These are phyloP conservation scores for Penicillium hesseltinei DNA, from an alignment of 2,329 filamentous ascomycete genomes.

Conservation along the genomic window DNA sequence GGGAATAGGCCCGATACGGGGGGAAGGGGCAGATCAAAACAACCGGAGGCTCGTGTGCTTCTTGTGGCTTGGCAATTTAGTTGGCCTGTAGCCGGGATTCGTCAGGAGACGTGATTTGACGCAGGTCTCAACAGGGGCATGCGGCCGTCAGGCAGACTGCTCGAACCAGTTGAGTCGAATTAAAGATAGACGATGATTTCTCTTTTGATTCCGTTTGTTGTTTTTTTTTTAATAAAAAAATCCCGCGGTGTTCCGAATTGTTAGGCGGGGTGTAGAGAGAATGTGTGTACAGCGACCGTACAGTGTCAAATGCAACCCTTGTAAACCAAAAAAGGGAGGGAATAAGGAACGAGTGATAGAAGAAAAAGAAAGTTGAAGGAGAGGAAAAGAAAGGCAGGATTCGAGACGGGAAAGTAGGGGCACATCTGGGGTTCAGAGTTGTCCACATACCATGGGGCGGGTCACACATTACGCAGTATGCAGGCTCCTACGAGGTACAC, in stretches of 20 bases:
- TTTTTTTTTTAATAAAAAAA: neutral
- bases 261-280: neutral
- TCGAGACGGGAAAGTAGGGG: constrained; percentile 7
- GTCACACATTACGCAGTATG: constrained; percentile 1
- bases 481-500: neutral
- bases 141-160: neutral
- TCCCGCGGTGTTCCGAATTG: constrained; percentile 1
- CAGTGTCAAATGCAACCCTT: neutral
- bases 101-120: neutral
- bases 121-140: neutral
- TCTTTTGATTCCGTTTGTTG: neutral
- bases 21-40: neutral
- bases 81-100: neutral
- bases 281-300: neutral
- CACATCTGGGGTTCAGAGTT: constrained; percentile 11
- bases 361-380: neutral
- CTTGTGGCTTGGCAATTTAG: constrained; percentile 6
- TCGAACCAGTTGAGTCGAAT: neutral
- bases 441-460: constrained; percentile 13
- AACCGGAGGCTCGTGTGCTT: constrained; percentile 3
- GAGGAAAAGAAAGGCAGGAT: neutral
- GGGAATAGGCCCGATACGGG: constrained; percentile 5
- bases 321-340: neutral
- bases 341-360: constrained; percentile 4
- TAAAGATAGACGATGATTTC: neutral